Evolutionary conservation across 2,329 filamentous ascomycete species (phyloP).

Genomic region (Blumeria hordei): DNA sequence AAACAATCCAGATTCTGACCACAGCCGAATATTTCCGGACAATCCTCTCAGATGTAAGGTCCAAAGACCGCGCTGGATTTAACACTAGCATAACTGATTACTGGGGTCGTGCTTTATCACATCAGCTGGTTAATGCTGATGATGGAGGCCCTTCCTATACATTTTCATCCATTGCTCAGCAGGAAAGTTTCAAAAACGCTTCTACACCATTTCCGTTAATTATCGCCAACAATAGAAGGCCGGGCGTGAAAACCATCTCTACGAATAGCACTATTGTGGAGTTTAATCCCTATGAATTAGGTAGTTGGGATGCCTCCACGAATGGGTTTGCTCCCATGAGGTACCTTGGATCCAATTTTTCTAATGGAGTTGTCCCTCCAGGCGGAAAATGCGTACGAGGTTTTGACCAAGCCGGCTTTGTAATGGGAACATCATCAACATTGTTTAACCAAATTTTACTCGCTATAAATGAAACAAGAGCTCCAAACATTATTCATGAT

Average conservation of each 20-base stretch:
- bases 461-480: conserved; percentile 25
- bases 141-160: conserved; percentile 56
- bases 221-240: conserved; percentile 41
- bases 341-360: conserved; percentile 52
- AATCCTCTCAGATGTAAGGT: conserved; percentile 29
- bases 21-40: conserved; percentile 37
- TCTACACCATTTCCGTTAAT: conserved; percentile 49
- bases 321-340: conserved; percentile 46
- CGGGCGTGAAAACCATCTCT: conserved; percentile 34
- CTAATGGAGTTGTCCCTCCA: conserved; percentile 29
- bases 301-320: conserved; percentile 48
- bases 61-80: conserved; percentile 39
- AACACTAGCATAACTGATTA: conserved; percentile 62
- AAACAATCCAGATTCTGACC: conserved; percentile 26
- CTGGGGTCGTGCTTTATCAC: conserved; percentile 69
- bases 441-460: conserved; percentile 63
- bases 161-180: conserved; percentile 52
- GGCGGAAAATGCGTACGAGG: conserved; percentile 44
- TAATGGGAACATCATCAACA: conserved; percentile 69
- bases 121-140: conserved; percentile 56
- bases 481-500: conserved; percentile 22
- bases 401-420: conserved; percentile 59
- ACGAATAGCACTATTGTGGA: conserved; percentile 56
- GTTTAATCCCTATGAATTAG: conserved; percentile 60
- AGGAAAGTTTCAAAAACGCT: conserved; percentile 35